Conservation (phyloP, 2,329 filamentous ascomycete species). For the Aspergillus chevalieri region DNA sequence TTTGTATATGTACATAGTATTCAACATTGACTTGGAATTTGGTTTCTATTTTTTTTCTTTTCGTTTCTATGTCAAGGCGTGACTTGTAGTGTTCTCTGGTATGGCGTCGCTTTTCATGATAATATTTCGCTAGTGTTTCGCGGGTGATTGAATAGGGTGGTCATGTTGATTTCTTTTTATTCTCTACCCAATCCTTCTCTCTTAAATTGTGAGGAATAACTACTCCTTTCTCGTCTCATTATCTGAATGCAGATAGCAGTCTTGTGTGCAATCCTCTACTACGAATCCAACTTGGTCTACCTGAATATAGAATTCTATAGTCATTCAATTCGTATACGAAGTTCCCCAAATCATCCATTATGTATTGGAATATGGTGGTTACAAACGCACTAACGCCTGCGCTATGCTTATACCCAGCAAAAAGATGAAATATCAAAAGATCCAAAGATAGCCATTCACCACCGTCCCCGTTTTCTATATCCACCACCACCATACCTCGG, state of each 20-base stretch:
- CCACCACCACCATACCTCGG: conserved; percentile 35
- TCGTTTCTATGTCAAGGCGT: neutral
- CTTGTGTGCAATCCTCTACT: neutral
- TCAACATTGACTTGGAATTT: conserved; percentile 5
- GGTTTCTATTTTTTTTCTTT: neutral
- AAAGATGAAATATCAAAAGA: conserved; percentile 8
- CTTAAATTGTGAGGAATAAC: neutral
- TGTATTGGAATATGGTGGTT: neutral
- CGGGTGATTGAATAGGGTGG: no score
- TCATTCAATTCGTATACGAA: neutral
- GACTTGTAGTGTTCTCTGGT: neutral
- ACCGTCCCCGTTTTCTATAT: conserved; percentile 37
- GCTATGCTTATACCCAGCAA: conserved; percentile 33
- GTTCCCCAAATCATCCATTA: neutral
- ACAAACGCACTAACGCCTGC: conserved; percentile 30
- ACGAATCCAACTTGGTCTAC: neutral
- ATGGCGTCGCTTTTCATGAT: no score
- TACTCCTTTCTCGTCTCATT: neutral
- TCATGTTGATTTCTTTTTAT: no score
- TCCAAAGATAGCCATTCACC: conserved; percentile 28
- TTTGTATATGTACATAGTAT: conserved; percentile 10
- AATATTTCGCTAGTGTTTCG: no score
- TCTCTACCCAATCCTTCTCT: neutral
- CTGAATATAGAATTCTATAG: no score
- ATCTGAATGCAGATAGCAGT: neutral